phyloP scores from a whole-genome alignment of 805 yeast genomes.

The Wickerhamomyces sydowiorum region DNA sequence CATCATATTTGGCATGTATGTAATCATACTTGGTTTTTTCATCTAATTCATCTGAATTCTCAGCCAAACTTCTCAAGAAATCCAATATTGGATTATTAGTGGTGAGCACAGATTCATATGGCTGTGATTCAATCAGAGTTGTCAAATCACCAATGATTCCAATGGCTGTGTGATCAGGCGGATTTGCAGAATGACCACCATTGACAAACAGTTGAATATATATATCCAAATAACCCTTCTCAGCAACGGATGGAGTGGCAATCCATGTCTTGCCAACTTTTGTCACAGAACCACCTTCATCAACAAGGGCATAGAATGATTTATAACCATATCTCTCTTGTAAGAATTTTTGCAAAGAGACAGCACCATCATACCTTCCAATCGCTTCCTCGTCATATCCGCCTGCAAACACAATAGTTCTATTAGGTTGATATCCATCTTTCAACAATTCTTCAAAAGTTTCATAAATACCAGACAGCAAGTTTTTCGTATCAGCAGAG shows the following conservation, averaged over 20 bases:
- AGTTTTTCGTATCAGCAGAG: constrained; percentile 64
- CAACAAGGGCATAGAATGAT: constrained; percentile 55
- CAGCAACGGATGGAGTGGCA: constrained; percentile 51
- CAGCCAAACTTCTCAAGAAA: constrained; percentile 28
- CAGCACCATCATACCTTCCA: constrained; percentile 56
- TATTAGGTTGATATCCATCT: constrained; percentile 43
- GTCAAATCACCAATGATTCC: constrained; percentile 65
- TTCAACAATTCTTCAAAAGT: constrained; percentile 47
- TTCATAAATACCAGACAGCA: constrained; percentile 59
- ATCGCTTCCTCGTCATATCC: constrained; percentile 78
- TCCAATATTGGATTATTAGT: constrained; percentile 53
- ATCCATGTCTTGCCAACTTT: constrained; percentile 32
- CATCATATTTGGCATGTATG: constrained; percentile 29
- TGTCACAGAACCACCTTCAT: constrained; percentile 46
- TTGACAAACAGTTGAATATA: constrained; percentile 44
- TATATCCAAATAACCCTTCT: constrained; percentile 56
- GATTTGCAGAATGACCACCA: constrained; percentile 76
- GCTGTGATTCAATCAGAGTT: constrained; percentile 48
- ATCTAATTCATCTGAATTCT: constrained; percentile 5
- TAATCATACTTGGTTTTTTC: constrained; percentile 14
- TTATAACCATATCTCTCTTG: constrained; percentile 51
- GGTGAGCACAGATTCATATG: constrained; percentile 37
- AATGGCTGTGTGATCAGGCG: constrained; percentile 76
- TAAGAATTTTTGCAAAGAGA: constrained; percentile 35
- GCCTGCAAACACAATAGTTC: constrained; percentile 56